These are phyloP conservation scores for Hypoxylon crocopeplum DNA, from an alignment of 495 filamentous ascomycete genomes.

Conservation along the genomic window DNA sequence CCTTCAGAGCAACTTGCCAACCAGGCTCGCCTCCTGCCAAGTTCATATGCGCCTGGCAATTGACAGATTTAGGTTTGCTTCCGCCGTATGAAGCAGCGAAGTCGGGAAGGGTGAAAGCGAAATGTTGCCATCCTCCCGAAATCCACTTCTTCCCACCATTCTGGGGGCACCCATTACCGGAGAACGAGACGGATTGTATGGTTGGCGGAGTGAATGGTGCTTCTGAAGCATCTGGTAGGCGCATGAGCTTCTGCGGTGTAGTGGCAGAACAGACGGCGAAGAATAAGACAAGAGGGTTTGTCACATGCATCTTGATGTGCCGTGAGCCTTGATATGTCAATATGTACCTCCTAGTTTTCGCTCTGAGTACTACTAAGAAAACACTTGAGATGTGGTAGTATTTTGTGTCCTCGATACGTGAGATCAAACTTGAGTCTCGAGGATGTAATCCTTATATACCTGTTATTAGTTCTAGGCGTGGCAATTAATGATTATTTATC, in stretches of 20 bases:
- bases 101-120: slow-evolving; percentile 44
- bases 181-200: slow-evolving; percentile 57
- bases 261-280: slow-evolving; percentile 11
- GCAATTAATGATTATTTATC: too few relatives aligned
- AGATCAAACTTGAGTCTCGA: too few relatives aligned
- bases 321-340: background rate
- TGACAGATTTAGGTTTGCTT: slow-evolving; percentile 21
- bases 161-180: slow-evolving; percentile 52
- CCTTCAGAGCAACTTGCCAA: slow-evolving; percentile 23
- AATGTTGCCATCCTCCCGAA: slow-evolving; percentile 29
- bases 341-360: too few relatives aligned
- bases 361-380: too few relatives aligned
- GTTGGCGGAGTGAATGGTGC: slow-evolving; percentile 22
- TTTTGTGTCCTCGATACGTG: too few relatives aligned
- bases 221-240: slow-evolving; percentile 1
- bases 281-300: background rate
- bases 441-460: too few relatives aligned
- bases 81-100: slow-evolving; percentile 47
- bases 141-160: slow-evolving; percentile 30
- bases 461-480: too few relatives aligned
- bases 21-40: slow-evolving; percentile 16
- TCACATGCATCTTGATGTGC: background rate
- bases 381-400: too few relatives aligned
- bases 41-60: slow-evolving; percentile 23
- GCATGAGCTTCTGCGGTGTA: slow-evolving; percentile 2